A percentile compares a stretch with the other conserved stretches of the same genome.
Conservation (phyloP, 208 protist species). For the Crithidia mellificae region DNA sequence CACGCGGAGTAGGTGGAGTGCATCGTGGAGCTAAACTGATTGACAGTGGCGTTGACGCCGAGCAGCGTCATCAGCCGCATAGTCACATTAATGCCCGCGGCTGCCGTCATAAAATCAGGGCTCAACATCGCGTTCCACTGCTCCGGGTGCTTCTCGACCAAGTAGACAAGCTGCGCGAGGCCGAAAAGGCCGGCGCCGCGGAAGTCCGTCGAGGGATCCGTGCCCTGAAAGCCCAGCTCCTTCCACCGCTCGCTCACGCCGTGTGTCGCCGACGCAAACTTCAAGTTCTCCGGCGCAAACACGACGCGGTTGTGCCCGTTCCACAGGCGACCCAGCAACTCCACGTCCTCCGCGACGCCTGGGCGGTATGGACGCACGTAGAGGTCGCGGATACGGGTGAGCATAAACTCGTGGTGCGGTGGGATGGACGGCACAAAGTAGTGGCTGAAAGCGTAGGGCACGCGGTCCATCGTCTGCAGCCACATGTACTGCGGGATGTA, state of each 20-base stretch:
- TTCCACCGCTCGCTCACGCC: conserved; percentile 67
- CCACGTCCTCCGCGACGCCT: conserved; percentile 30
- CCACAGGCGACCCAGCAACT: conserved; percentile 56
- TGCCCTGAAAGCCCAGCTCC: conserved; percentile 83
- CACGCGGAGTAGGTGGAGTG: conserved; percentile 33
- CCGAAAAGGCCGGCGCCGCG: conserved; percentile 76
- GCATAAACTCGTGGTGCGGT: conserved; percentile 28
- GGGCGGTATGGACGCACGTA: conserved; percentile 35
- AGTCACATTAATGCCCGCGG: conserved; percentile 78
- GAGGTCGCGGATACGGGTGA: conserved; percentile 28
- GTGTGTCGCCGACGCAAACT: conserved; percentile 20
- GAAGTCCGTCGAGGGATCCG: conserved; percentile 87
- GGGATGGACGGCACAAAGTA: conserved; percentile 26
- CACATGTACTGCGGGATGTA: conserved; percentile 28
- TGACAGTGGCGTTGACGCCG: conserved; percentile 26
- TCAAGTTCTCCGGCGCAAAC: conserved; percentile 17
- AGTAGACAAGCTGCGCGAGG: conserved; percentile 76
- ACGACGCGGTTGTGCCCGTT: conserved; percentile 40
- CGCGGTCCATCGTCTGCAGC: conserved; percentile 33
- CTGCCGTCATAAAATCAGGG: conserved; percentile 55
- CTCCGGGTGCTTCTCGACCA: conserved; percentile 62
- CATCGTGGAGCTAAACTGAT: conserved; percentile 41
- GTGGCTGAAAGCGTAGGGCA: conserved; percentile 30
- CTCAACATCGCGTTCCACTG: conserved; percentile 39
- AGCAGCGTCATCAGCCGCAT: conserved; percentile 66